Evolutionary conservation across 805 yeast species (phyloP).

Genomic region (Zygosaccharomyces bailii): DNA sequence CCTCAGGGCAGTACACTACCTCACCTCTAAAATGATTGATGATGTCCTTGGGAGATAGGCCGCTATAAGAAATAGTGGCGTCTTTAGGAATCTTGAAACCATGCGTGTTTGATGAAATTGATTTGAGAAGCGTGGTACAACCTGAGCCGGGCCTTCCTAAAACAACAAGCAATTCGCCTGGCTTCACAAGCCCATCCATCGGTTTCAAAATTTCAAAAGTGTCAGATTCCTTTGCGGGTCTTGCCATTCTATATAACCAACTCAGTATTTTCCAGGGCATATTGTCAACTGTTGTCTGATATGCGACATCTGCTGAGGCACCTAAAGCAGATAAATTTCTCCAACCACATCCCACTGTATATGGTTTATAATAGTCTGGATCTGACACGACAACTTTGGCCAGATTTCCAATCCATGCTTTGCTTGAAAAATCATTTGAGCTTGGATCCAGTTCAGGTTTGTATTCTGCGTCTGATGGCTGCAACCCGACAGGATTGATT

Average conservation of each 20-base stretch:
- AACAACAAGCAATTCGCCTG: constrained; percentile 69
- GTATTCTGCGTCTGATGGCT: constrained; percentile 20
- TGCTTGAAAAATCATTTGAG: constrained; percentile 53
- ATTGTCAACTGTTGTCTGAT: constrained; percentile 56
- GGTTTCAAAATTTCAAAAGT: constrained; percentile 54
- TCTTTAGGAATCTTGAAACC: constrained; percentile 51
- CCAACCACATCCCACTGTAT: constrained; percentile 57
- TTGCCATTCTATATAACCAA: constrained; percentile 22
- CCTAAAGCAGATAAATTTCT: constrained; percentile 59
- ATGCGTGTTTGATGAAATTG: constrained; percentile 57
- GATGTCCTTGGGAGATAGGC: constrained; percentile 50
- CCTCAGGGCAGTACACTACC: constrained; percentile 65
- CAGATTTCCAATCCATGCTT: constrained; percentile 65
- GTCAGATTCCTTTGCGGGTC: constrained; percentile 28
- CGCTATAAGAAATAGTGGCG: constrained; percentile 50
- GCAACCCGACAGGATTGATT: constrained; percentile 27
- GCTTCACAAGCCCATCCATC: constrained; percentile 59
- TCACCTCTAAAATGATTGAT: constrained; percentile 58
- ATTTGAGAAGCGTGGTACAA: constrained; percentile 63
- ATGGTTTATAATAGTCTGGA: constrained; percentile 60
- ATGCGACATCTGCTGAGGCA: constrained; percentile 63
- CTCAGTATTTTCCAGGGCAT: constrained; percentile 33
- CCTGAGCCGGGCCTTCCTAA: constrained; percentile 77
- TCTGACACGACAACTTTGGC: constrained; percentile 51
- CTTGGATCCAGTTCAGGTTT: constrained; percentile 53